A percentile compares a stretch with the other conserved stretches of the same genome.
Conservation (phyloP, 1,284 basidiomycete genomes). For the Tilletia walkeri region DNA sequence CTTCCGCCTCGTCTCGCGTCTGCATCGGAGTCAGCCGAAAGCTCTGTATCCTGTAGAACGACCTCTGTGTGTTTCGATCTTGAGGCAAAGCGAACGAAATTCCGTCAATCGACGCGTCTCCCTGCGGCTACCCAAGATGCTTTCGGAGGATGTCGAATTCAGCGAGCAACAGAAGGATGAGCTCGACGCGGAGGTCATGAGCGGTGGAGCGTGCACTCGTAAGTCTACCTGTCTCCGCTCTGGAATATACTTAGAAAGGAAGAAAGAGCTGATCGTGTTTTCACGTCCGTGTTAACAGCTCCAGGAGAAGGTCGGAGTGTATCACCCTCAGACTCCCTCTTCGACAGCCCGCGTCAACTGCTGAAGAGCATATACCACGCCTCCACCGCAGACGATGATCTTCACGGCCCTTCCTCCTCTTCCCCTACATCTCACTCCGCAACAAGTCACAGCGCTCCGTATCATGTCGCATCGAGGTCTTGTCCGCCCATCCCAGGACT, state of each 20-base stretch:
- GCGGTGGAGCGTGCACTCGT: conserved; percentile 12
- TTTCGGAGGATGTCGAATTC: not conserved
- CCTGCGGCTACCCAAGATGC: not conserved
- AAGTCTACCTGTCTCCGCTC: not conserved
- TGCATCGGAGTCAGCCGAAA: no score
- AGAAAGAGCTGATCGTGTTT: not conserved
- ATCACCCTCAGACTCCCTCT: conserved; percentile 3
- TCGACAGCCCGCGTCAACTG: not conserved
- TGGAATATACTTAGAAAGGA: not conserved
- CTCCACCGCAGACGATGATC: not conserved
- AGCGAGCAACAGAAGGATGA: not conserved
- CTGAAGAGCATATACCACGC: conserved; percentile 1
- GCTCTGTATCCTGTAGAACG: no score
- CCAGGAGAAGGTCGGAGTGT: not conserved
- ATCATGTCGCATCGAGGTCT: not conserved
- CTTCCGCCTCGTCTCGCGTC: no score
- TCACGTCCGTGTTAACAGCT: not conserved
- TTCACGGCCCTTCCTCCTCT: not conserved
- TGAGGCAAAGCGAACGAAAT: no score
- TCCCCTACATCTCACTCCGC: not conserved
- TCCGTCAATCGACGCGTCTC: no score
- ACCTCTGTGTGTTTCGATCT: no score
- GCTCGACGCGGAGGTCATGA: conserved; percentile 9
- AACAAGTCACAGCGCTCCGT: not conserved
- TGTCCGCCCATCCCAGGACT: conserved; percentile 12